These are phyloP conservation scores for Monosporozyma siamensis DNA, from an alignment of 805 yeast genomes.

Conservation along the genomic window DNA sequence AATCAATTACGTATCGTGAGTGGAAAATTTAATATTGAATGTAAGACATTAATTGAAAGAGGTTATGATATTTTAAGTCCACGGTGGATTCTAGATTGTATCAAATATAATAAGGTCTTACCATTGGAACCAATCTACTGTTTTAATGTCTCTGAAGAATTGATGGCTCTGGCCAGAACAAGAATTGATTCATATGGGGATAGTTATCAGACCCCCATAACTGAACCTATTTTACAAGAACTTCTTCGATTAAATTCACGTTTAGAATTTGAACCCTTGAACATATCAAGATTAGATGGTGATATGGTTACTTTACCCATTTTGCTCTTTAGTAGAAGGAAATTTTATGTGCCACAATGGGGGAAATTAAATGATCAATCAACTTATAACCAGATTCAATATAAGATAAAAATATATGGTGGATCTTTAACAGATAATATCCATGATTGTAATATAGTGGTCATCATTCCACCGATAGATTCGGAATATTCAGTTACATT, in stretches of 20 bases:
- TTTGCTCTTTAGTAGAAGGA: conserved; percentile 31
- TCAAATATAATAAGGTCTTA: conserved; percentile 27
- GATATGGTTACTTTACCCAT: conserved; percentile 13
- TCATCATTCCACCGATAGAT: conserved; percentile 26
- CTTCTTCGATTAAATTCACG: neutral
- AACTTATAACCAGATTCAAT: conserved; percentile 9
- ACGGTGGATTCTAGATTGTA: conserved; percentile 63
- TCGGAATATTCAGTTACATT: neutral
- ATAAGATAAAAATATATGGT: conserved; percentile 35
- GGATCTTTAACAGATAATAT: conserved; percentile 32
- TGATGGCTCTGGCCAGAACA: conserved; percentile 18
- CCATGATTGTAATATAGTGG: conserved; percentile 31
- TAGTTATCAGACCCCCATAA: conserved; percentile 34
- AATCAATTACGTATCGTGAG: conserved; percentile 29
- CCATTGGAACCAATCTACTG: conserved; percentile 56
- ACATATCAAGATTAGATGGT: neutral
- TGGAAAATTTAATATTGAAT: conserved; percentile 33
- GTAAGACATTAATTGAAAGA: conserved; percentile 30
- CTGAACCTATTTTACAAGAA: neutral
- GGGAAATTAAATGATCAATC: neutral
- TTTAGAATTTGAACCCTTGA: neutral
- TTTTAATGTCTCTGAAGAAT: conserved; percentile 32
- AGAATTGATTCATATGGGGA: conserved; percentile 56
- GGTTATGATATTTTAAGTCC: conserved; percentile 60
- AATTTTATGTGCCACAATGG: conserved; percentile 26